Conservation (phyloP, 2,329 filamentous ascomycete species). For the Raffaelea ambrosiae region DNA sequence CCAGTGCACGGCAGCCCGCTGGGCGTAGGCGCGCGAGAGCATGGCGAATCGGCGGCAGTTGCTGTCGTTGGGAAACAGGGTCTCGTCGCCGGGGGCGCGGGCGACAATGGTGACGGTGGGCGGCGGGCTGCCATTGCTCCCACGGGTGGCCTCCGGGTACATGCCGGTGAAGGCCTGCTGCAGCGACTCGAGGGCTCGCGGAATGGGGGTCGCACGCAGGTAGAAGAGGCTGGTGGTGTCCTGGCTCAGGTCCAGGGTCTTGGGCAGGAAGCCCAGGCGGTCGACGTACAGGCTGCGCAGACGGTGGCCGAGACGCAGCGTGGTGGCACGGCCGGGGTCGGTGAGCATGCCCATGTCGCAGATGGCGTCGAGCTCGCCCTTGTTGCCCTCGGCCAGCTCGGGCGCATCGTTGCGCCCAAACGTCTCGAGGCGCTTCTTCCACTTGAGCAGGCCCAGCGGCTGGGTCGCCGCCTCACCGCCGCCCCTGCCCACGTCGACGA, state of each 20-base stretch:
- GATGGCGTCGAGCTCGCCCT: constrained; percentile 65
- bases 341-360: constrained; percentile 75
- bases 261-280: constrained; percentile 63
- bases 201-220: constrained; percentile 65
- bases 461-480: constrained; percentile 19
- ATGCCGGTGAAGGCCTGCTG: constrained; percentile 69
- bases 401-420: constrained; percentile 67
- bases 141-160: constrained; percentile 45
- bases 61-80: constrained; percentile 69
- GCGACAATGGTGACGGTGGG: constrained; percentile 57
- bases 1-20: constrained; percentile 64
- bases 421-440: constrained; percentile 71
- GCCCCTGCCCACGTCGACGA: constrained; percentile 32
- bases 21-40: constrained; percentile 61
- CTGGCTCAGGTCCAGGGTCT: constrained; percentile 32
- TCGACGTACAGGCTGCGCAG: constrained; percentile 67
- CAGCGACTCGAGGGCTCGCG: constrained; percentile 67
- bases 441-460: constrained; percentile 41
- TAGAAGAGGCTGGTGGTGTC: constrained; percentile 50
- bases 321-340: constrained; percentile 64
- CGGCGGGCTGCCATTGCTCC: background rate
- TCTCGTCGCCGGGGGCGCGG: constrained; percentile 61
- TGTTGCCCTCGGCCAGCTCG: constrained; percentile 57
- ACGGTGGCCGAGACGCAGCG: constrained; percentile 58
- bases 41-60: constrained; percentile 66